Conservation (phyloP, 2,329 filamentous ascomycete genomes). For the Botrytis fabae region DNA sequence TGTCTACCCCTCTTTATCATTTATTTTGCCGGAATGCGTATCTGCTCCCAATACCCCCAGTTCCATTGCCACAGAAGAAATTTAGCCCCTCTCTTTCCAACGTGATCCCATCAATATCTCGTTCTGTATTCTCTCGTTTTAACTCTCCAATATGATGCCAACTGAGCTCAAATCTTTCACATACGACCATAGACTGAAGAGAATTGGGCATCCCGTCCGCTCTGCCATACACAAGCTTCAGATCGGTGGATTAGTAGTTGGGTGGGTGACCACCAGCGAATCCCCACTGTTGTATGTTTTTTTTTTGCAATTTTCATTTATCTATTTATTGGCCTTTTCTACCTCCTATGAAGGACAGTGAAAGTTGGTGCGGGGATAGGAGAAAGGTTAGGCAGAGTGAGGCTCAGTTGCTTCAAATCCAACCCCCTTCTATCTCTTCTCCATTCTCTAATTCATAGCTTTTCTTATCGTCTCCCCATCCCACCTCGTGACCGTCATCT, state of each 20-base stretch:
- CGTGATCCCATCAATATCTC: neutral
- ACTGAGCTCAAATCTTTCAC: rapidly evolving
- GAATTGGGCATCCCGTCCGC: slow-evolving; percentile 11
- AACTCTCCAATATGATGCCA: neutral
- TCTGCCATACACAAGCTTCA: slow-evolving; percentile 4
- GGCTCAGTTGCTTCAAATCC: neutral
- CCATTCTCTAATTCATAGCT: rapidly evolving
- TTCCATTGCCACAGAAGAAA: neutral
- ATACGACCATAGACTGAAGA: slow-evolving; percentile 16
- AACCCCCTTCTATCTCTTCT: neutral
- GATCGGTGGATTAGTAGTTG: slow-evolving; percentile 4
- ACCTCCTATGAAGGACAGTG: neutral
- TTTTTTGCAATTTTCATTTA: too few relatives aligned
- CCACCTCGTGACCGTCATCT: neutral
- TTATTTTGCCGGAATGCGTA: neutral
- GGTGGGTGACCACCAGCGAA: slow-evolving; percentile 2
- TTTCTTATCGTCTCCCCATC: neutral
- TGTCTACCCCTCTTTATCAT: neutral
- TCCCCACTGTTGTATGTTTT: slow-evolving; percentile 1
- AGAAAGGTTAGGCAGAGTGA: neutral
- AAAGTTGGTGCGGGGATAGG: neutral
- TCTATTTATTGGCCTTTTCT: neutral
- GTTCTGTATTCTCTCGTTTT: neutral
- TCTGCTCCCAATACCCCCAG: neutral
- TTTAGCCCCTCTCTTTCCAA: neutral